phyloP scores from a whole-genome alignment of 345 rosid species.

The Brassica carinata region DNA sequence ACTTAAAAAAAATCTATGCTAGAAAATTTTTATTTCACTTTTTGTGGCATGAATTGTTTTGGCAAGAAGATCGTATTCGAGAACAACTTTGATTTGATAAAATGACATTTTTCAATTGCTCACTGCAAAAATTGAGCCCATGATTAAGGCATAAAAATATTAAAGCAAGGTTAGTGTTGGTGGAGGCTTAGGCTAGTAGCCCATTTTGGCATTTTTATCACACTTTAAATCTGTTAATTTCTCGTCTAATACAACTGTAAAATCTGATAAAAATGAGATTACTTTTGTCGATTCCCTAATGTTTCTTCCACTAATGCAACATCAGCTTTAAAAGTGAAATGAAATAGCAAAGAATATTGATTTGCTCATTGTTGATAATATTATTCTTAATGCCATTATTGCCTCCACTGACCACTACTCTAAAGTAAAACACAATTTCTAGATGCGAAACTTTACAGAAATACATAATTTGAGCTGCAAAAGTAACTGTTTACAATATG shows the following conservation, averaged over 20 bases:
- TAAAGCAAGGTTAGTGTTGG: constrained; percentile 34
- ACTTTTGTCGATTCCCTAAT: constrained; percentile 28
- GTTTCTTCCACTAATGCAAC: constrained; percentile 38
- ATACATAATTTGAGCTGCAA: not conserved
- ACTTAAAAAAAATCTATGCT: no score
- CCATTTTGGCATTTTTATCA: constrained; percentile 25
- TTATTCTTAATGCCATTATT: constrained; percentile 18
- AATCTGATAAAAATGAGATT: constrained; percentile 21
- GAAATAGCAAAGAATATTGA: not conserved
- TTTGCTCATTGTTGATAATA: constrained; percentile 22
- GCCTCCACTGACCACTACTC: constrained; percentile 29
- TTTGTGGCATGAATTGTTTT: not conserved
- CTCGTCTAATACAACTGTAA: constrained; percentile 29
- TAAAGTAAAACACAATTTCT: constrained; percentile 22
- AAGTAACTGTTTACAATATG: not conserved
- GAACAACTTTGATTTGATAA: constrained; percentile 24
- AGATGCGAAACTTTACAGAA: constrained; percentile 4
- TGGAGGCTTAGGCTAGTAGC: constrained; percentile 37
- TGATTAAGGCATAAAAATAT: constrained; percentile 27
- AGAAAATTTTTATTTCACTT: not conserved
- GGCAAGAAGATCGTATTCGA: constrained; percentile 34
- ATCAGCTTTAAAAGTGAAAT: constrained; percentile 3
- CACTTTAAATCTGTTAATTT: constrained; percentile 27
- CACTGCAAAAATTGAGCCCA: constrained; percentile 28
- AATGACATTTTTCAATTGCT: constrained; percentile 12